Evolutionary conservation across 108 stramenopile genomes (phyloP), one percentile per base, ranked within the genome.

Genomic region (Fragilaria radians): DNA sequence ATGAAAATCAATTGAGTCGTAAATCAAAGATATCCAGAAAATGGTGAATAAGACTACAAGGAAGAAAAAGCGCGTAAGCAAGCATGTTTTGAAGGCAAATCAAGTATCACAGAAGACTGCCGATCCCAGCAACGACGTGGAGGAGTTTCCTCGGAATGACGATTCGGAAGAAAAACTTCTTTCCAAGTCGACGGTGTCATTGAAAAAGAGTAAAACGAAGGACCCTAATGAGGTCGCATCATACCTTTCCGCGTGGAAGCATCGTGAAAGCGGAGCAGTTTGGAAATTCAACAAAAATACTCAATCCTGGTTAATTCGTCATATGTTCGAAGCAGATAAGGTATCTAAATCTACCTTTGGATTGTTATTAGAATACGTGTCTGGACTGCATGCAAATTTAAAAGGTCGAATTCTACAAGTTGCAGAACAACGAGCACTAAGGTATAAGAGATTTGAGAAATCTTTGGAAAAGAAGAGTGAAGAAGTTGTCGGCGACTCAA

Each of bases 281-380:
- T 95, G 94, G 94, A 95, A 93, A 77, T 95, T 95, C 76, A 91
- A 91, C 62, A 95, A 95, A 63, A 95, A 95, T 61, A 93, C 90
- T 1, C 94, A 95, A 72, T 83, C 89, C 29, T 95, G 94, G 94
- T 62, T 95, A 0, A 77, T 93, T 19, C 71, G 91, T 21, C 88
- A 93, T 66, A 86, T 93, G 89, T 95, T 88, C 73, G 75, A 89
- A 33, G 79, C 70, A 18, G 86, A 85, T n/a, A 81, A 80, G 59
- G 79, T 93, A 3, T 36, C 70, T 46, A 93, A 93, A 62, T n/a
- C 64, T 0, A 59, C 74, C 0, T 89, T 89, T 61, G 27, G 61
- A 0, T 4, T 83, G 7, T 56, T 93, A 33, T 36, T 88, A 1
- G 81, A 88, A 54, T 93, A 89, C 56, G 34, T 89, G 19, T 28